These are phyloP conservation scores for Wickerhamomyces sp. DNA, from an alignment of 1,139 yeast species.

Conservation along the genomic window DNA sequence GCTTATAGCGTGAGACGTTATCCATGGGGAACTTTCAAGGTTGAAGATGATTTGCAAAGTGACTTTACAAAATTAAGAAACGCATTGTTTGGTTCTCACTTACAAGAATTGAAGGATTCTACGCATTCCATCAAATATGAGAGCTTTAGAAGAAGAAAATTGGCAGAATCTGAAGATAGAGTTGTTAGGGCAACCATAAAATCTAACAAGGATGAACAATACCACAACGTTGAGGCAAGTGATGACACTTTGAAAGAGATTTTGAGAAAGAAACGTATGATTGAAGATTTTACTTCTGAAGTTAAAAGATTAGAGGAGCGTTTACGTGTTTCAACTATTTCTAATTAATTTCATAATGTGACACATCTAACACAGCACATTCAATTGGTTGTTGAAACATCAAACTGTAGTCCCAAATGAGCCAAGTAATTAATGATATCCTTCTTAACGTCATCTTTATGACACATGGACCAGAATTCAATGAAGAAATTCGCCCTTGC, in stretches of 20 bases:
- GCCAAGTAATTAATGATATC: not conserved
- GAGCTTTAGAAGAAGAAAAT: slow-evolving; percentile 65
- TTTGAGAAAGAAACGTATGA: slow-evolving; percentile 14
- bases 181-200: slow-evolving; percentile 4
- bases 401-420: not conserved
- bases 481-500: too few species aligned
- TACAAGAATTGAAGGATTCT: slow-evolving; percentile 68
- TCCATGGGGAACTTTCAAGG: slow-evolving; percentile 40
- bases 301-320: slow-evolving; percentile 16
- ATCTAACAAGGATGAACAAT: slow-evolving; percentile 4
- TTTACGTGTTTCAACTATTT: slow-evolving; percentile 7
- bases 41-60: slow-evolving; percentile 54
- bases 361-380: too few species aligned
- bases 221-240: slow-evolving; percentile 6
- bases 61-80: slow-evolving; percentile 66
- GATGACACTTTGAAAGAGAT: slow-evolving; percentile 17
- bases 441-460: too few species aligned
- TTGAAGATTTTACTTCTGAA: slow-evolving; percentile 17
- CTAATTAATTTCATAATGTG: not conserved
- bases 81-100: slow-evolving; percentile 69
- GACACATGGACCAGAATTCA: too few species aligned
- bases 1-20: slow-evolving; percentile 34
- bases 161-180: slow-evolving; percentile 26
- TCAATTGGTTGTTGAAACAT: too few species aligned
- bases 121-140: slow-evolving; percentile 69